These are phyloP conservation scores for Fusarium clavum DNA, from an alignment of 2,329 filamentous ascomycete genomes.

Conservation along the genomic window DNA sequence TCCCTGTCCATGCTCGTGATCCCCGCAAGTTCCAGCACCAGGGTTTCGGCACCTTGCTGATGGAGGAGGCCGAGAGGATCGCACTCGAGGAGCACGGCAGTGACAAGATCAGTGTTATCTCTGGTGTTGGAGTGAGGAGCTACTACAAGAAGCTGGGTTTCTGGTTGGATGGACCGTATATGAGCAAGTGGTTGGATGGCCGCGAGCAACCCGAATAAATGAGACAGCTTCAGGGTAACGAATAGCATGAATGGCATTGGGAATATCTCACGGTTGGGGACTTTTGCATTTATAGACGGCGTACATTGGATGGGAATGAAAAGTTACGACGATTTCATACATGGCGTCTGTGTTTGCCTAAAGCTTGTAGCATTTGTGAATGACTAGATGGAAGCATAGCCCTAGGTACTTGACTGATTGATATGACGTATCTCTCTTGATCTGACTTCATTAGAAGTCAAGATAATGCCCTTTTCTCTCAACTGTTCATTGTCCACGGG, in stretches of 20 bases:
- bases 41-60: slow-evolving; percentile 93
- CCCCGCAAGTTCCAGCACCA: slow-evolving; percentile 98
- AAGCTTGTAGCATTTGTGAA: background rate
- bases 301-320: slow-evolving; percentile 31
- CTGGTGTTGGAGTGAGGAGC: slow-evolving; percentile 94
- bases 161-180: slow-evolving; percentile 91
- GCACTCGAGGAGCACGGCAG: slow-evolving; percentile 94
- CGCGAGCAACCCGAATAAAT: slow-evolving; percentile 40
- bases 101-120: slow-evolving; percentile 95
- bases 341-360: background rate
- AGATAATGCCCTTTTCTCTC: background rate
- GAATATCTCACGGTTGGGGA: slow-evolving; percentile 34
- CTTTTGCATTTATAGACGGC: slow-evolving; percentile 40
- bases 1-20: slow-evolving; percentile 96
- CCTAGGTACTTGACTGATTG: background rate
- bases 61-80: slow-evolving; percentile 98
- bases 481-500: background rate
- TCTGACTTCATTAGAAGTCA: background rate
- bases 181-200: slow-evolving; percentile 73
- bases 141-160: slow-evolving; percentile 96
- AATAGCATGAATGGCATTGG: slow-evolving; percentile 19
- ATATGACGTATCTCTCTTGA: background rate
- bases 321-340: slow-evolving; percentile 8
- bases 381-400: background rate
- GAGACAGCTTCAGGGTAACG: slow-evolving; percentile 13